These are phyloP conservation scores for Podaxis mareebaensis DNA, from an alignment of 768 basidiomycete genomes.

Conservation along the genomic window DNA sequence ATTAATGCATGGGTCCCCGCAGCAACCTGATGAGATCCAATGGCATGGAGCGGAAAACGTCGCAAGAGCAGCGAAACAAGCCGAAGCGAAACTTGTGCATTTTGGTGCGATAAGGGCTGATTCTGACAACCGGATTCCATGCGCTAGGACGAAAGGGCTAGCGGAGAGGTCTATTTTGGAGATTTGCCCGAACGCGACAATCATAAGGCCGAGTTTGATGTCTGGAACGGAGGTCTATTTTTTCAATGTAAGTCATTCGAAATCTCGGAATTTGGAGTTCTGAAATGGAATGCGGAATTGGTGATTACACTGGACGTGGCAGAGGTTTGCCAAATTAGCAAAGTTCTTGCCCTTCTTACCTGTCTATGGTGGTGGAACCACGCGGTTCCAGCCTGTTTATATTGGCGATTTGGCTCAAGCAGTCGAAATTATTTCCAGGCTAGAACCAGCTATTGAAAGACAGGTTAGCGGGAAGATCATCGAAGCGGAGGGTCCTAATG, in stretches of 20 bases:
- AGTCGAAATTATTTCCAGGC: constrained; percentile 58
- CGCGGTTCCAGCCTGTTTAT: constrained; percentile 73
- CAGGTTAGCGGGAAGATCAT: constrained; percentile 53
- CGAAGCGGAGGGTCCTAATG: constrained; percentile 36
- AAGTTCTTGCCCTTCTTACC: constrained; percentile 67
- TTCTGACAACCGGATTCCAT: constrained; percentile 53
- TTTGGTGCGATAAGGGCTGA: constrained; percentile 80
- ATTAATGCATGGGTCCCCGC: constrained; percentile 55
- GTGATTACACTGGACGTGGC: not conserved
- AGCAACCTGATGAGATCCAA: constrained; percentile 62
- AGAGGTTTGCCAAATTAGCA: constrained; percentile 67
- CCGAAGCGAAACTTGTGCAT: constrained; percentile 61
- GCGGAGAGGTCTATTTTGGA: constrained; percentile 58
- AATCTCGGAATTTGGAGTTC: constrained; percentile 24
- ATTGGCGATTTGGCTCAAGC: constrained; percentile 66
- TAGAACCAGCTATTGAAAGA: constrained; percentile 41
- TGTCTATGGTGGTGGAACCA: constrained; percentile 71
- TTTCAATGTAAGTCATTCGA: constrained; percentile 54
- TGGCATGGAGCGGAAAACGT: constrained; percentile 69
- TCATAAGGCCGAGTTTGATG: constrained; percentile 71
- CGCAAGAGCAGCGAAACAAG: constrained; percentile 45
- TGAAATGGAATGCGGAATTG: not conserved
- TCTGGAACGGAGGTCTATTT: constrained; percentile 79
- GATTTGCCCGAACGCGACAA: constrained; percentile 50
- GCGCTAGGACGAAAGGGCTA: constrained; percentile 60